phyloP scores from a whole-genome alignment of 345 rosid genomes.

The Toxicodendron radicans region DNA sequence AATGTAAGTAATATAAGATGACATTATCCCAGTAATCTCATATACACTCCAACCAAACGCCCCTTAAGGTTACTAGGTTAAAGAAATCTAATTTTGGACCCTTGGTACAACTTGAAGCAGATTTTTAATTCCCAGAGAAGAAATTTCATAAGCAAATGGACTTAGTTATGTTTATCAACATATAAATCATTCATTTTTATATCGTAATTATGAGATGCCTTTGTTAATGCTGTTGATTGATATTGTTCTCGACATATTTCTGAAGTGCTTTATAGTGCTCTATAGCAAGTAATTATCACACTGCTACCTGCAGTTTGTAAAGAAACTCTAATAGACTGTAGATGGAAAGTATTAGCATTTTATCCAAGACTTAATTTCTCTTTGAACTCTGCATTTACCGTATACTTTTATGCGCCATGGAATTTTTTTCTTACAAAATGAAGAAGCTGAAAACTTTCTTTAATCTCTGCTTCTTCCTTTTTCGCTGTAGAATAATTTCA shows the following conservation, averaged over 20 bases:
- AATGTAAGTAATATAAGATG: no score
- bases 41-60: no score
- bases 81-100: constrained; percentile 1
- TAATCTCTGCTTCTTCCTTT: background rate
- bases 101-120: background rate
- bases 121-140: background rate
- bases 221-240: background rate
- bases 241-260: constrained; percentile 1
- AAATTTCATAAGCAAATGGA: background rate
- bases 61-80: background rate
- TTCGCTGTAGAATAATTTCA: constrained; percentile 18
- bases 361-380: background rate
- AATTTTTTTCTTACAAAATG: constrained; percentile 6
- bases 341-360: background rate
- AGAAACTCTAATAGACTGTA: background rate
- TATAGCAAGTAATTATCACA: background rate
- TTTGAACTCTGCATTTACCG: background rate
- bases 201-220: background rate
- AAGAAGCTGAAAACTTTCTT: background rate
- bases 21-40: no score
- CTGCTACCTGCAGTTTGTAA: background rate
- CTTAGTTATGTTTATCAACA: background rate
- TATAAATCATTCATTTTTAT: background rate
- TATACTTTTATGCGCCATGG: background rate
- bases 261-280: background rate